phyloP scores from a whole-genome alignment of 805 yeast genomes.

The Ogataea nakhonphanomensis region DNA sequence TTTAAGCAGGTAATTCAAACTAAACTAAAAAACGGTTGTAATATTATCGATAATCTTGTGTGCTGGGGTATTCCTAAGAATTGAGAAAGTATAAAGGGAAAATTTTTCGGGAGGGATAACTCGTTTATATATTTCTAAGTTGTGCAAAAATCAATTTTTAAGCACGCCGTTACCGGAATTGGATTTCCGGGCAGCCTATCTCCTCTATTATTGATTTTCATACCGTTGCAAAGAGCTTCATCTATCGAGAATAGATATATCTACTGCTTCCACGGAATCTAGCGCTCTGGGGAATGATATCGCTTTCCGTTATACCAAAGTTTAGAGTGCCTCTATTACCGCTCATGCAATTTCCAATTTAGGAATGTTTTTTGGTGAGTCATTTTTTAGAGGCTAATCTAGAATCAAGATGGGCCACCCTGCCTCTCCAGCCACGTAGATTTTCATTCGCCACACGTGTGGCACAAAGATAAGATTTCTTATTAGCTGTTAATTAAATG shows the following conservation, averaged over 20 bases:
- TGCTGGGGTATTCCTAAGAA: slow-evolving; percentile 3
- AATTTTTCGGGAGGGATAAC: background rate
- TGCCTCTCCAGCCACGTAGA: background rate
- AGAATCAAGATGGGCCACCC: no score
- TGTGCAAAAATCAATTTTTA: background rate
- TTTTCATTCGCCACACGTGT: background rate
- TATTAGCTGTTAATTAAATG: slow-evolving; percentile 6
- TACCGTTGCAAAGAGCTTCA: no score
- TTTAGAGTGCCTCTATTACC: no score
- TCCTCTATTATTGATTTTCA: no score
- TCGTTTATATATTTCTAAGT: slow-evolving; percentile 3
- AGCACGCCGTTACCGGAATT: slow-evolving; percentile 1
- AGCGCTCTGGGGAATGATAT: no score
- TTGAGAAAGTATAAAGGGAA: slow-evolving; percentile 3
- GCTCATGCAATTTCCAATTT: slow-evolving; percentile 2
- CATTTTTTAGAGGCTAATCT: background rate
- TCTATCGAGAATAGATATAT: no score
- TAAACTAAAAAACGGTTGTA: slow-evolving; percentile 3
- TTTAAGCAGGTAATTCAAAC: slow-evolving; percentile 7
- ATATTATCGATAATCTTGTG: slow-evolving; percentile 1
- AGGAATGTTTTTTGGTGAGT: slow-evolving; percentile 3
- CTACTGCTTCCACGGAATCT: no score
- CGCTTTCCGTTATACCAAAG: no score
- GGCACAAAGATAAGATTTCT: slow-evolving; percentile 3
- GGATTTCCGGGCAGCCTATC: background rate